These are phyloP conservation scores for Diplodia sapinea DNA, from an alignment of 2,329 filamentous ascomycete species.

Conservation along the genomic window DNA sequence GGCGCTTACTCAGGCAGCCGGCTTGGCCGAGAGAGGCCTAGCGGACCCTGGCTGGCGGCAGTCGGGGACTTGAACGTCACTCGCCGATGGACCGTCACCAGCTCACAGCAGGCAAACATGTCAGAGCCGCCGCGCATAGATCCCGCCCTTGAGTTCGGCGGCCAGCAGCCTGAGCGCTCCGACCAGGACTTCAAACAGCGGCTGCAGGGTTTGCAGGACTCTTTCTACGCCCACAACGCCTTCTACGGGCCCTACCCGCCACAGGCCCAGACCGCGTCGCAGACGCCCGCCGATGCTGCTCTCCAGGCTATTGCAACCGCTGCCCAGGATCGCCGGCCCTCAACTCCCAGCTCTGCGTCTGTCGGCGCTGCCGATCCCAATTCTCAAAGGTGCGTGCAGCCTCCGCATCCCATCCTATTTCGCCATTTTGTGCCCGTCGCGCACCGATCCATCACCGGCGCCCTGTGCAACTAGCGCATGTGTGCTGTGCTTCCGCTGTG, in stretches of 20 bases:
- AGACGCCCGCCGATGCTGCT: constrained; percentile 27
- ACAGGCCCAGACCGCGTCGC: constrained; percentile 2
- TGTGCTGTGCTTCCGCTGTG: background rate
- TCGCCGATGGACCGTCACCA: constrained; percentile 6
- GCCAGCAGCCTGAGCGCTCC: constrained; percentile 19
- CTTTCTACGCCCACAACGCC: constrained; percentile 17
- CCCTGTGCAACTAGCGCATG: background rate
- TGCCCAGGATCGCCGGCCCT: constrained; percentile 26
- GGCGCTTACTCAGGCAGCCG: background rate
- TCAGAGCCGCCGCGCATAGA: constrained; percentile 20
- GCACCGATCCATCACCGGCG: background rate
- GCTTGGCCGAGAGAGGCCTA: constrained; percentile 1
- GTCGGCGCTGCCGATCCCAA: constrained; percentile 23
- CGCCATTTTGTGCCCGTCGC: background rate
- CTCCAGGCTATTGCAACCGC: constrained; percentile 28
- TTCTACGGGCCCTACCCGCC: constrained; percentile 21
- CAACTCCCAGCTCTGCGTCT: constrained; percentile 27
- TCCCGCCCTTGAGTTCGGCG: constrained; percentile 22
- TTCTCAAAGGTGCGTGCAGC: constrained; percentile 6
- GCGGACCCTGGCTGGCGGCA: background rate
- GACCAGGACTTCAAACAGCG: constrained; percentile 26
- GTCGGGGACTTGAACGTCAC: constrained; percentile 6
- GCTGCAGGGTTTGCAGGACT: constrained; percentile 27
- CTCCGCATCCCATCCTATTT: background rate
- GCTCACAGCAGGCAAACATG: constrained; percentile 13